Evolutionary conservation across 2,329 filamentous ascomycete species (phyloP), one percentile per base, ranked within the genome.

Genomic region (Talaromyces sp.): DNA sequence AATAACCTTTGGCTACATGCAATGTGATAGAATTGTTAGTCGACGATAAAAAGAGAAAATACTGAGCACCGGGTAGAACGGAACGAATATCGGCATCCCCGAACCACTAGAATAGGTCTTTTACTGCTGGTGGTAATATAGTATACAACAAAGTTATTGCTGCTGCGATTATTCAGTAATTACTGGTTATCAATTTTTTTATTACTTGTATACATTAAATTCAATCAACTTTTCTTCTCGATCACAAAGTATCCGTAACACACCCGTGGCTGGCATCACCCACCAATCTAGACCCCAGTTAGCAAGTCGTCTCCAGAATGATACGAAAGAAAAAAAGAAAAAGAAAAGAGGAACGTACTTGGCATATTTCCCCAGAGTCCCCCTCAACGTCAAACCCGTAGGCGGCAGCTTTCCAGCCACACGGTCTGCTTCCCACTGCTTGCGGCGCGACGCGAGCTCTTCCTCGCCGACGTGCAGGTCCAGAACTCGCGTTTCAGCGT

Each of bases 331-430:
- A 30, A 1, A 22, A 47, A 55, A 61, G 33, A 55, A 47, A 56
- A 42, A 33, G 30, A 2, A 62, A 44, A 55, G 42, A 17, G 33
- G 15, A 19, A 69, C 72, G 54, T 71, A 73, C 69, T 73, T 74
- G 60, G 88, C 87, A 69, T 91, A 91, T 77, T 91, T 91, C 65
- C 83, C 85, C 66, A 91, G 76, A 6, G 88, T 91, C 55, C 88
- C 88, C 68, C 85, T 82, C 68, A 79, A 79, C 61, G 84, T 83
- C 61, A 83, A 77, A 63, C 82, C 73, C 2, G 88, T 89, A 30
- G 82, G 70, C 33, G 76, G 75, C 28, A 77, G 67, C 62, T 72
- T 66, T 25, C 76, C 76, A 17, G 70, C 73, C 27, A 66, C 71
- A 67, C 73, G 73, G 62, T 72, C 74, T 27, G 70, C 80, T 71